Evolutionary conservation across 2,329 filamentous ascomycete species (phyloP).

Genomic region (Trichoderma sp.): DNA sequence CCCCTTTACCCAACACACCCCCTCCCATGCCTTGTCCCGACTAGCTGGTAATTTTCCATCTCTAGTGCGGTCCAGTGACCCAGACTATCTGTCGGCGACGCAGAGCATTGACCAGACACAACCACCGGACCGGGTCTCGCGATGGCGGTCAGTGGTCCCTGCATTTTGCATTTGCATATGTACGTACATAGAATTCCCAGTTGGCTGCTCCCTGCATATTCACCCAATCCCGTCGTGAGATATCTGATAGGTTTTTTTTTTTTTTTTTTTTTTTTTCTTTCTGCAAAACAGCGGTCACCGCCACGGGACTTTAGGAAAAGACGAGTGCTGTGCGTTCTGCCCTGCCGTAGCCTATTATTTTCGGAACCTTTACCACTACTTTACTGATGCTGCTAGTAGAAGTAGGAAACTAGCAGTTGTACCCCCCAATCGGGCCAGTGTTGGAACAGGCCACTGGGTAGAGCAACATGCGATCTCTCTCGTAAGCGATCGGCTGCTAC

Average conservation of each 20-base stretch:
- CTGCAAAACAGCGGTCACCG: slow-evolving; percentile 9
- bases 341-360: slow-evolving; percentile 3
- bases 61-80: slow-evolving; percentile 19
- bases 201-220: not conserved
- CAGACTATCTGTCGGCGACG: slow-evolving; percentile 3
- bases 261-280: no score
- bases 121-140: not conserved
- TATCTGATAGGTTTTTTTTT: no score
- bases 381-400: not conserved
- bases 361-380: slow-evolving; percentile 14
- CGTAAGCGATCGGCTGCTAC: slow-evolving; percentile 12
- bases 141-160: slow-evolving; percentile 17
- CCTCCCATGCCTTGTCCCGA: slow-evolving; percentile 6
- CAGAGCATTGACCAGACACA: not conserved
- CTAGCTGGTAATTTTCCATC: slow-evolving; percentile 16
- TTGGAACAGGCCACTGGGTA: not conserved
- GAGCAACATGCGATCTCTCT: slow-evolving; percentile 8
- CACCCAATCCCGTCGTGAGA: not conserved
- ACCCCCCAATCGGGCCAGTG: not conserved
- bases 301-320: not conserved
- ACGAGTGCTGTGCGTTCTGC: not conserved
- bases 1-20: slow-evolving; percentile 1
- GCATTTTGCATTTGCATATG: no score
- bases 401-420: no score
- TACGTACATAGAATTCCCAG: slow-evolving; percentile 8